Base-by-base conservation (phyloP, 208 protist species). In the Leishmania braziliensis region DNA sequence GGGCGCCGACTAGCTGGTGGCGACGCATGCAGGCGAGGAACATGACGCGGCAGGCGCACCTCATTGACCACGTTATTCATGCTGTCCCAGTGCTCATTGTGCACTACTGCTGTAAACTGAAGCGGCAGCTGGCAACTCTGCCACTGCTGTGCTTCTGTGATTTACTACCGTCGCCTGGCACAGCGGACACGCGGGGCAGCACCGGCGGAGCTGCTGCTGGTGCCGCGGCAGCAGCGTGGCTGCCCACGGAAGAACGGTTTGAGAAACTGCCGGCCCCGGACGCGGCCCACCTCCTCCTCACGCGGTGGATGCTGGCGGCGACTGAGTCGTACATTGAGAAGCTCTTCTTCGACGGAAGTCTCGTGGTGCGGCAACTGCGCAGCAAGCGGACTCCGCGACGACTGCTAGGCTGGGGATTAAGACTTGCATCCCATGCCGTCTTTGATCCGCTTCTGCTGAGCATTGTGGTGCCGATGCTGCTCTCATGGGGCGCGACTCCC, bases 391-490 rank as follows among this genome's bases (percentile, higher is more conserved):
- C 79, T n/a, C 87, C 77, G 68, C 90, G 91, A 23, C 87, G 87
- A 3, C 48, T 87, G 18, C 69, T 90, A 12, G 94, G 89, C 8
- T 97, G 91, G 91, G 50, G 85, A 4, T 16, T 97, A 72, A 91
- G 89, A 8, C 71, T 95, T 10, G 70, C 82, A 72, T 86, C 90
- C 0, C 94, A 92, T 83, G 87, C 90, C 3, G 3, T 95, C 18
- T 82, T 95, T n/a, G 94, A 97, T 36, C 88, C 92, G 1, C 46
- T 94, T 20, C 82, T 93, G 3, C 84, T 93, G 50, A 96, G 91
- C 72, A 76, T 93, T 33, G 72, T 96, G 29, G 80, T 91, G 1
- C 88, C 92, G 4, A 65, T 95, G 36, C 86, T 97, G 26, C 83
- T 88, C 69, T 80, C 80, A 14, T 68, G 63, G 9, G 12, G 39